These are phyloP conservation scores for Thuja plicata DNA, from an alignment of 83 land plant genomes.

Conservation along the genomic window DNA sequence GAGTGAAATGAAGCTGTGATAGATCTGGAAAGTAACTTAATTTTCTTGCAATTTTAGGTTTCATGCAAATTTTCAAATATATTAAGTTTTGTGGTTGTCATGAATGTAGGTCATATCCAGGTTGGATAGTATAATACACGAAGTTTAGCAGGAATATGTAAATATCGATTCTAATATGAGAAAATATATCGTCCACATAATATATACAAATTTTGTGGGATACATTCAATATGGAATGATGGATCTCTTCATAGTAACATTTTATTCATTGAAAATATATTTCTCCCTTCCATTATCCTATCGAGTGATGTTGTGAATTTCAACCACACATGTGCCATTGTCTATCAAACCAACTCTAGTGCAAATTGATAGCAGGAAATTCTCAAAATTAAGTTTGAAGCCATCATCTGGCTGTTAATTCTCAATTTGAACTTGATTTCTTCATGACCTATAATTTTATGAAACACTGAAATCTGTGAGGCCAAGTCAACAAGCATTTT, in stretches of 20 bases:
- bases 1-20: background rate
- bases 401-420: background rate
- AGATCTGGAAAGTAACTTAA: background rate
- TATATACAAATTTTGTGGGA: background rate
- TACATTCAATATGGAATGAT: background rate
- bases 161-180: background rate
- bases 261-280: background rate
- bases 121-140: background rate
- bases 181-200: too few relatives aligned
- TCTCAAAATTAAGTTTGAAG: background rate
- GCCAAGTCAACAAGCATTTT: background rate
- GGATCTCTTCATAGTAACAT: background rate
- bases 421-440: background rate
- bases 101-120: background rate
- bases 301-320: background rate
- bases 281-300: background rate
- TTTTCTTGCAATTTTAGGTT: background rate
- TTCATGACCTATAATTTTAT: background rate
- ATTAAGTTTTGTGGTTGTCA: background rate
- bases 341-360: background rate
- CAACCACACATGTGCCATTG: background rate
- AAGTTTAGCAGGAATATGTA: too few relatives aligned
- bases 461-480: background rate
- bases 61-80: too few relatives aligned
- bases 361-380: background rate